Conservation (phyloP, 257 asterid species). For the Solanum medicagineum region DNA sequence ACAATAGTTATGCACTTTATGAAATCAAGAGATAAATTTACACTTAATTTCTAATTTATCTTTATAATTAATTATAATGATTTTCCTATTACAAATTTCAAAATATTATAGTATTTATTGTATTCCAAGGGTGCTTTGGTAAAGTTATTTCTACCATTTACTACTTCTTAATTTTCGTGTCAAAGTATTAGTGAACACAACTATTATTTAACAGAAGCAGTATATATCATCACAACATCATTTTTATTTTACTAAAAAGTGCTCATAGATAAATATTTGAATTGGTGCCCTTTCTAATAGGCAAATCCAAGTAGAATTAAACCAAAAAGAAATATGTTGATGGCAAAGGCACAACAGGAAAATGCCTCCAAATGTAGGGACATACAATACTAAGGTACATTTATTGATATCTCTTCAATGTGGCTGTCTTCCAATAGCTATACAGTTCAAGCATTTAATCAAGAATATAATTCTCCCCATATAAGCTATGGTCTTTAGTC, state of each 20-base stretch:
- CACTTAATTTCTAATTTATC: no score
- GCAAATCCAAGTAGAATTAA: slow-evolving; percentile 14
- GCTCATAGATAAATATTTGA: background rate
- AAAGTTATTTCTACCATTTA: no score
- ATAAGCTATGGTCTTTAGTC: background rate
- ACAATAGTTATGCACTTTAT: no score
- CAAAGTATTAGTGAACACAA: no score
- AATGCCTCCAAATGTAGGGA: slow-evolving; percentile 28
- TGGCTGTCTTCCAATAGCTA: slow-evolving; percentile 16
- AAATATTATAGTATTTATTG: no score
- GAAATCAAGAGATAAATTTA: no score
- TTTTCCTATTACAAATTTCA: no score
- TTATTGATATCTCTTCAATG: background rate
- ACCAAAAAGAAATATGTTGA: background rate
- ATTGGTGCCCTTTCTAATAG: slow-evolving; percentile 34
- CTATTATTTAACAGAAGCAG: no score
- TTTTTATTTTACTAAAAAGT: background rate
- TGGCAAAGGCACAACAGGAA: slow-evolving; percentile 1
- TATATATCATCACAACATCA: background rate
- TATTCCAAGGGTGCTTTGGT: no score
- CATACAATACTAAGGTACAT: background rate
- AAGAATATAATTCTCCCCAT: background rate
- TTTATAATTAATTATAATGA: no score
- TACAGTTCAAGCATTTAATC: slow-evolving; percentile 2
- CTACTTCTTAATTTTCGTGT: no score